Evolutionary conservation across 2,329 filamentous ascomycete species (phyloP).

Genomic region (Phyllosticta citrichinensis): DNA sequence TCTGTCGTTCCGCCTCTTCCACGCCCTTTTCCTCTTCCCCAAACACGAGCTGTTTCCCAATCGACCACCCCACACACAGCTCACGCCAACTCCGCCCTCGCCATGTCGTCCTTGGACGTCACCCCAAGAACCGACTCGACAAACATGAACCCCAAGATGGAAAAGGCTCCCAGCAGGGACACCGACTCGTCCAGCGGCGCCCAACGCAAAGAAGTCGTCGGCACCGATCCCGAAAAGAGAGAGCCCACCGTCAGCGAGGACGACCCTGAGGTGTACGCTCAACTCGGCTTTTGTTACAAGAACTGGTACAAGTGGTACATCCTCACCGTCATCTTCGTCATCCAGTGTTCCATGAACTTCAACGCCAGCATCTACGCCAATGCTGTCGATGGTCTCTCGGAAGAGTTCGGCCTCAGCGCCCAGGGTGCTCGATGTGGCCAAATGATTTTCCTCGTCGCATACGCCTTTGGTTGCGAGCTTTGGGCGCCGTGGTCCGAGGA

Average conservation of each 20-base stretch:
- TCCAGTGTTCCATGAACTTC: conserved; percentile 46
- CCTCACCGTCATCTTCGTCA: conserved; percentile 41
- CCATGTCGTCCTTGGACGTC: not conserved
- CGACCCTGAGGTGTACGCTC: conserved; percentile 25
- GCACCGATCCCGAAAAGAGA: not conserved
- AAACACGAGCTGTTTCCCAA: not conserved
- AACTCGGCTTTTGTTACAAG: conserved; percentile 37
- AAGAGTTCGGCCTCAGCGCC: conserved; percentile 37
- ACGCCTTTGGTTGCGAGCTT: conserved; percentile 42
- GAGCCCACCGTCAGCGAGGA: conserved; percentile 2
- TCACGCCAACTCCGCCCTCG: not conserved
- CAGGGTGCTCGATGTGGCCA: conserved; percentile 40
- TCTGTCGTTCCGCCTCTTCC: not conserved
- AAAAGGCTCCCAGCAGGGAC: not conserved
- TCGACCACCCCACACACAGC: not conserved
- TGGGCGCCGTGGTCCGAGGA: conserved; percentile 49
- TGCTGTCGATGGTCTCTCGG: conserved; percentile 32
- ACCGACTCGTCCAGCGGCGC: not conserved
- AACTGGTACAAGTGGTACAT: conserved; percentile 42
- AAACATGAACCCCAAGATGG: not conserved
- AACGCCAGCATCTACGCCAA: conserved; percentile 45
- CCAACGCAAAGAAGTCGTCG: not conserved
- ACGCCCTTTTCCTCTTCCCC: not conserved
- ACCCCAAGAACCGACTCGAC: not conserved
- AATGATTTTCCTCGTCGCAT: conserved; percentile 41